phyloP scores from a whole-genome alignment of 768 basidiomycete genomes.

The Leccinum subgranulosum region DNA sequence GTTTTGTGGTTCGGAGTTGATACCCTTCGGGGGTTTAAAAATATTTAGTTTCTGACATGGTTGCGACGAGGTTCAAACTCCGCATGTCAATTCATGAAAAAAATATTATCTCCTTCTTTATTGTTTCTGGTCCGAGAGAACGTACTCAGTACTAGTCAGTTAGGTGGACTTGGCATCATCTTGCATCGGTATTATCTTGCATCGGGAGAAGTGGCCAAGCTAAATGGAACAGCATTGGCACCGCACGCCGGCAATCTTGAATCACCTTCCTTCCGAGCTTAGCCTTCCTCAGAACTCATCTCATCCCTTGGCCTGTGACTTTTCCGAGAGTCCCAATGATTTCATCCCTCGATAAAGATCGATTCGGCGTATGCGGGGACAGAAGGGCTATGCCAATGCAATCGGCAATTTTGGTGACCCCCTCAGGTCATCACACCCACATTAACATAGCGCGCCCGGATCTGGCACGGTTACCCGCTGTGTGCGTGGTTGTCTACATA shows the following conservation, averaged over 20 bases:
- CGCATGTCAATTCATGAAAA: conserved; percentile 11
- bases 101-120: neutral
- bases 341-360: neutral
- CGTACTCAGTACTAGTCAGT: neutral
- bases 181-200: neutral
- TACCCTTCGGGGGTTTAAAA: conserved; percentile 8
- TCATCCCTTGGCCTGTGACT: neutral
- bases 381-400: neutral
- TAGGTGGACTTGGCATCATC: neutral
- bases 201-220: neutral
- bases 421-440: neutral
- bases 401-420: conserved; percentile 1
- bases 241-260: neutral
- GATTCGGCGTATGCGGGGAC: conserved; percentile 1
- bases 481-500: neutral
- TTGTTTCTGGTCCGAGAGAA: too few relatives aligned
- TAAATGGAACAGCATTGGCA: neutral
- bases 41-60: neutral
- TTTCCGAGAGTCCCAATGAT: neutral
- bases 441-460: neutral
- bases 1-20: conserved; percentile 13
- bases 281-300: neutral
- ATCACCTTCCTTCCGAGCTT: neutral
- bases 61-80: conserved; percentile 6
- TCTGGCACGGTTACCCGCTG: neutral